These are phyloP conservation scores for Schizophyllum commune DNA, from an alignment of 1,284 basidiomycete species.

Conservation along the genomic window DNA sequence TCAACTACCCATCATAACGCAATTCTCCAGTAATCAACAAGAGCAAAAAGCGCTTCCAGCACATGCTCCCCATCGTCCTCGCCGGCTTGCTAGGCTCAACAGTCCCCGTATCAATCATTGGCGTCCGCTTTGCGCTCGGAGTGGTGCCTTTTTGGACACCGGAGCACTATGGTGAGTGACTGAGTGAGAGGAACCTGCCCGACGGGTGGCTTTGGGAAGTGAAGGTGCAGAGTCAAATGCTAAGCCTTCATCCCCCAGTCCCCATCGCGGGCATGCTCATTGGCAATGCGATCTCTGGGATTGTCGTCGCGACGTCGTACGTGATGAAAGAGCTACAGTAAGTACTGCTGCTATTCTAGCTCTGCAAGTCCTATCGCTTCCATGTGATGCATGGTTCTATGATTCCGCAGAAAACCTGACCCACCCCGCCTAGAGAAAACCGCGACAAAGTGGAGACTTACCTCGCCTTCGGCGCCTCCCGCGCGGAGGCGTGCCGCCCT, in stretches of 20 bases:
- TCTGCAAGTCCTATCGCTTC: no score
- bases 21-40: no score
- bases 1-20: no score
- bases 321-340: not conserved
- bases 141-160: not conserved
- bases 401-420: no score
- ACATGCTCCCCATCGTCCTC: not conserved
- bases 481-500: not conserved
- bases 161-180: not conserved
- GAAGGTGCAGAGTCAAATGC: no score
- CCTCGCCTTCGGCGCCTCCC: not conserved
- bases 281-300: not conserved
- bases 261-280: not conserved
- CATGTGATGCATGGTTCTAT: no score
- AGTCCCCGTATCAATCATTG: not conserved
- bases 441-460: not conserved
- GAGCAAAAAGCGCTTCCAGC: not conserved
- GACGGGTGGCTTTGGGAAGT: no score
- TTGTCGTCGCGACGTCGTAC: not conserved
- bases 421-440: not conserved
- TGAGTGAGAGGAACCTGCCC: no score
- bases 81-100: not conserved
- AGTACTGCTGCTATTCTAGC: no score
- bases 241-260: not conserved
- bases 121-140: not conserved